phyloP scores from a whole-genome alignment of 2,329 filamentous ascomycete species.

The Fusarium fracticaudum region DNA sequence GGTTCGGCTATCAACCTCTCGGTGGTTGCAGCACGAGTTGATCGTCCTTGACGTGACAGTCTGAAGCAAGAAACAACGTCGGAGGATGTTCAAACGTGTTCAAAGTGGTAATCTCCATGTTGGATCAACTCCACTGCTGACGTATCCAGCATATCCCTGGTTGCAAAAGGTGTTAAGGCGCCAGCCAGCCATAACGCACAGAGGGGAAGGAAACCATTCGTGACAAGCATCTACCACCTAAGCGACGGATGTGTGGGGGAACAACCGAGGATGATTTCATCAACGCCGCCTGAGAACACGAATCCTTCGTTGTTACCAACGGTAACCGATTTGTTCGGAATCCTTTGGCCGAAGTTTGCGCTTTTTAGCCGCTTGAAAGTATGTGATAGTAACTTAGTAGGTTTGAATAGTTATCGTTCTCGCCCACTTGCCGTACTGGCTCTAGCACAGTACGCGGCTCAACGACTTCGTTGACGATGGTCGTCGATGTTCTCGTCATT shows the following conservation, averaged over 20 bases:
- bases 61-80: constrained; percentile 6
- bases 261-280: constrained; percentile 15
- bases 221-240: constrained; percentile 8
- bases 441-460: background rate
- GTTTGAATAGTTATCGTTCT: background rate
- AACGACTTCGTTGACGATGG: background rate
- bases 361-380: background rate
- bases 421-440: constrained; percentile 8
- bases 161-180: constrained; percentile 1
- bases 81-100: constrained; percentile 1
- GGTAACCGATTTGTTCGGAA: constrained; percentile 16
- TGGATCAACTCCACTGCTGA: constrained; percentile 35
- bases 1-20: constrained; percentile 1
- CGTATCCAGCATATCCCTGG: constrained; percentile 31
- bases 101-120: constrained; percentile 13
- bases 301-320: constrained; percentile 24
- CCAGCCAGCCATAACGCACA: constrained; percentile 5
- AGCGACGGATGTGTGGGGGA: constrained; percentile 33
- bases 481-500: background rate
- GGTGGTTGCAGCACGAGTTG: background rate
- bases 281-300: constrained; percentile 7
- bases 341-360: constrained; percentile 3
- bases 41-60: background rate
- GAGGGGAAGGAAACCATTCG: constrained; percentile 1
- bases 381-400: background rate